Conservation (phyloP, 192 early-diverging fungal species). For the Gonapodya sp. region DNA sequence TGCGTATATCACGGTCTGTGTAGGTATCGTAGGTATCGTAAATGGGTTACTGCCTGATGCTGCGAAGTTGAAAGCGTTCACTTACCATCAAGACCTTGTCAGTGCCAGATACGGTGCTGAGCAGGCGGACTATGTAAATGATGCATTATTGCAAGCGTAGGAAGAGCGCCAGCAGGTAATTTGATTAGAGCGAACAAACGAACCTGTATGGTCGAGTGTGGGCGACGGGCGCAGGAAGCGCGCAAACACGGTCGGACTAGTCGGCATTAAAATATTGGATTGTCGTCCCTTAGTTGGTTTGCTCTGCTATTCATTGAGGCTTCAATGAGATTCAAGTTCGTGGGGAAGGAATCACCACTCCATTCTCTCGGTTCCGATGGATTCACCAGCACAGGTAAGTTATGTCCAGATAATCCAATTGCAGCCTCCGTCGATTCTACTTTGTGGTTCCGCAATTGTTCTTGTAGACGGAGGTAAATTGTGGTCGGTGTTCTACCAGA, state of each 20-base stretch:
- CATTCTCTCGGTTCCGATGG: too few species aligned
- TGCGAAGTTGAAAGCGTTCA: neutral
- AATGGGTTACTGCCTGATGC: neutral
- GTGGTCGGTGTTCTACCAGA: too few species aligned
- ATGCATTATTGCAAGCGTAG: neutral
- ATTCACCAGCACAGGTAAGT: too few species aligned
- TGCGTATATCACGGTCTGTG: neutral
- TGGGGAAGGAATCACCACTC: too few species aligned
- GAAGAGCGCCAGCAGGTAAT: neutral
- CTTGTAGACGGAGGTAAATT: too few species aligned
- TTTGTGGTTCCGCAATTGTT: too few species aligned
- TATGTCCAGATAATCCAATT: too few species aligned
- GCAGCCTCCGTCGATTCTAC: too few species aligned
- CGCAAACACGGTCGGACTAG: neutral
- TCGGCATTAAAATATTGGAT: too few species aligned
- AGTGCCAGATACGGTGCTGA: neutral
- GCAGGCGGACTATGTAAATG: neutral
- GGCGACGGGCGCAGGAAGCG: neutral
- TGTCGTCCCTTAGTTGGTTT: too few species aligned
- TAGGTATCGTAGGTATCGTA: neutral
- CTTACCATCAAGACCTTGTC: slow-evolving; percentile 9
- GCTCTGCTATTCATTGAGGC: too few species aligned
- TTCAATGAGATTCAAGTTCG: too few species aligned
- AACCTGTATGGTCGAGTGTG: neutral
- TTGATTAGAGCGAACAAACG: neutral